Evolutionary conservation across 192 early-diverging fungal genomes (phyloP), one percentile per base, ranked within the genome.

Genomic region (Mortierella hygrophila): DNA sequence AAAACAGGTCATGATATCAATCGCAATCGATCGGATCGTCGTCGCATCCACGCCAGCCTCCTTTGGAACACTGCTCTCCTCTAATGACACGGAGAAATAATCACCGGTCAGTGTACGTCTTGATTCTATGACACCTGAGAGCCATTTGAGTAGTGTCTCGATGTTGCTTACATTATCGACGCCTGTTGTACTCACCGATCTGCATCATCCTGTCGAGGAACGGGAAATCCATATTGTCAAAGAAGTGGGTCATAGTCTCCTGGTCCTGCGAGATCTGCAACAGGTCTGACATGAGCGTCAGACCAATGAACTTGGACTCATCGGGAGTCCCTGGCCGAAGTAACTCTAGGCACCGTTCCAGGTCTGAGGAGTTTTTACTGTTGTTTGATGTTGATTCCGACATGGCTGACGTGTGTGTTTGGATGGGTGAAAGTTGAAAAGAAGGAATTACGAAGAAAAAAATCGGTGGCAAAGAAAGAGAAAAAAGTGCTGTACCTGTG

Each of bases 121-220:
- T 29, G 9, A 11, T 42, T 26, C 26, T 13, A 1, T 18, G 20
- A 23, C 0, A 20, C 11, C 11, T 15, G 26, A n/a, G 6, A 35
- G 2, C 3, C 4, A 13, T 18, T 16, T 15, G 74, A 60, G 20
- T 26, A 29, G 55, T 10, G 26, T 40, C 18, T 21, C 35, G 38
- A 40, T 35, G 35, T 40, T 18, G 21, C 35, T 44, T 38, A 68
- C 63, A 38, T 69, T 42, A 69, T 32, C 18, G 13, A 38, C 20
- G 9, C 15, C 20, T 44, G 20, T 74, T 46, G 49, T 2, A 42
- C 32, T 42, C 74, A 86, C 84, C 75, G 38, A 77, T 81, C 18
- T 70, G 75, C 63, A 86, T 60, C 84, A 86, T 86, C 40, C 79
- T 74, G 42, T 86, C 79, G 44, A 86, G 60, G 49, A 86, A 86